Conservation (phyloP, 169 alveolate genomes). For the Theileria parva region DNA sequence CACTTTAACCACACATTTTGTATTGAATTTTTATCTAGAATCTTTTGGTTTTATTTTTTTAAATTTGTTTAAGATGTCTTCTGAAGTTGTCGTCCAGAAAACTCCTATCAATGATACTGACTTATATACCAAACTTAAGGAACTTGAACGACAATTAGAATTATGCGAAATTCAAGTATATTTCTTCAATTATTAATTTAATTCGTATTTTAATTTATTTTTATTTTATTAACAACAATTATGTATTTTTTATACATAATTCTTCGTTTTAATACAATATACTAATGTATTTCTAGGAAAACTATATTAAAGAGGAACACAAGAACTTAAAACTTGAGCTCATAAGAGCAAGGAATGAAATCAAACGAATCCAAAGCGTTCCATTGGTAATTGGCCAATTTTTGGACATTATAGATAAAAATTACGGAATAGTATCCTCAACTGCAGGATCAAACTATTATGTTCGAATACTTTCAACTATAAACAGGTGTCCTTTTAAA, state of each 20-base stretch:
- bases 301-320: constrained; percentile 96
- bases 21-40: not conserved
- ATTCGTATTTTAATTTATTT: not conserved
- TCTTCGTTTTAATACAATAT: not conserved
- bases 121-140: constrained; percentile 79
- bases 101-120: constrained; percentile 19
- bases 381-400: constrained; percentile 98
- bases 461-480: constrained; percentile 96
- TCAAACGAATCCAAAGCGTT: constrained; percentile 95
- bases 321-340: constrained; percentile 95
- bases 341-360: constrained; percentile 95
- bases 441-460: constrained; percentile 96
- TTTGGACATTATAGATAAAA: constrained; percentile 95
- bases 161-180: constrained; percentile 77
- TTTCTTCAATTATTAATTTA: not conserved
- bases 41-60: not conserved
- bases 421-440: constrained; percentile 95
- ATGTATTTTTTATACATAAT: not conserved
- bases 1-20: not conserved
- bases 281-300: constrained; percentile 77
- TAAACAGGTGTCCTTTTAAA: constrained; percentile 80
- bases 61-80: not conserved
- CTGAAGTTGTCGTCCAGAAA: not conserved
- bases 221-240: not conserved
- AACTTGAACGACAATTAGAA: constrained; percentile 85